Evolutionary conservation across 2,329 filamentous ascomycete genomes (phyloP), one percentile per base, ranked within the genome.

Genomic region (Didymella arachidicola): DNA sequence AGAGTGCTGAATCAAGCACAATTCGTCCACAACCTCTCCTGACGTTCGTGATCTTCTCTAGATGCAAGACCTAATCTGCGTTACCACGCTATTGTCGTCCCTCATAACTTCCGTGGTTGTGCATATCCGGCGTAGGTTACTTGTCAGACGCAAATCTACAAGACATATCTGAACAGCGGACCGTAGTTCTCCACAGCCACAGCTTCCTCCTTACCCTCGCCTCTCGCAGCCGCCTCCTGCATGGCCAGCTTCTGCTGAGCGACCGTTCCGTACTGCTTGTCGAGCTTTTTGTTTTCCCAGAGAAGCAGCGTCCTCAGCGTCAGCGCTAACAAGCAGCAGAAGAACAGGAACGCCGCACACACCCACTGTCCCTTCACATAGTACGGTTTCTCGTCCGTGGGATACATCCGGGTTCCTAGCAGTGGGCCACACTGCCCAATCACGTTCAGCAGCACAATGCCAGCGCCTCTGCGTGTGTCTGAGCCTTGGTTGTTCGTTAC

Each of bases 401-500:
- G 76, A 55, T 75, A 78, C 57, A 78, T 58, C 7, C 74, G 60
- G 19, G 75, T 77, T 2, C 75, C 75, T 1, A 78, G 66, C 16
- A 78, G 44, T 7, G 75, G 75, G 7, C 75, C 75, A 47, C 73
- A 77, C 57, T 81, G 89, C 0, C 88, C 89, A 41, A 91, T 79
- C 64, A 89, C 77, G 68, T 90, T 89, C 46, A 88, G 78, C n/a
- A 91, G 81, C 8, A 88, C 85, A 50, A 91, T 88, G 4, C 83
- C 83, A 2, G 84, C 84, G 4, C 89, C 89, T 2, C 88, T 83
- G 46, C 89, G 86, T 2, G 87, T 88, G 68, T 89, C 87, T 36
- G 81, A 86, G 14, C 88, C 88, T 73, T 90, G 87, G 71, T 91
- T 91, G 71, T 90, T 84, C 2, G 89, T 74, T 1, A 89, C 88